Percentiles rank a stretch among this genome's conserved stretches.
phyloP scores from a whole-genome alignment of 2,329 filamentous ascomycete species.

The Diaporthe caulivora region DNA sequence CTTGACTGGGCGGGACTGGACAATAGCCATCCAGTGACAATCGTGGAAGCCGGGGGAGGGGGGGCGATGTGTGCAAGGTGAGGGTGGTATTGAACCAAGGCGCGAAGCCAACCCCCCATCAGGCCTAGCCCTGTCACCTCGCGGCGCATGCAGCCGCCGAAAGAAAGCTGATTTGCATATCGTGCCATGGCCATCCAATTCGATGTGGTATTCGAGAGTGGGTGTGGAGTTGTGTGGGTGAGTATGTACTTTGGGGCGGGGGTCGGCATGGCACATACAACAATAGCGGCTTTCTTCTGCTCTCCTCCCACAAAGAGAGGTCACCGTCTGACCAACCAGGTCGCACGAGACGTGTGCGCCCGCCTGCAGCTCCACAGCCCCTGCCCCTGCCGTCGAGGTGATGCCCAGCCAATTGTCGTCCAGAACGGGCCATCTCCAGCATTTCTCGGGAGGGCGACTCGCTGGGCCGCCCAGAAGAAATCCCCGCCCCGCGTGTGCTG shows the following conservation, averaged over 20 bases:
- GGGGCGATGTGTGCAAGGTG: not conserved
- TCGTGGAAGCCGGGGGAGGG: not conserved
- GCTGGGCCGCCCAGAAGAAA: slow-evolving; percentile 16
- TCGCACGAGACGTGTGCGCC: slow-evolving; percentile 12
- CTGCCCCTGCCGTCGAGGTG: slow-evolving; percentile 30
- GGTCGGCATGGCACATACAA: slow-evolving; percentile 23
- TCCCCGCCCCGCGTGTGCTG: not conserved
- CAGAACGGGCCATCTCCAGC: slow-evolving; percentile 2
- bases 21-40: slow-evolving; percentile 16
- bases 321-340: slow-evolving; percentile 13
- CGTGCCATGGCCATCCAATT: slow-evolving; percentile 27
- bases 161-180: not conserved
- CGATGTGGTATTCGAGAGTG: not conserved
- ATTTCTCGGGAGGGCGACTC: slow-evolving; percentile 34
- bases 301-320: not conserved
- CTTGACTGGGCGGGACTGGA: slow-evolving; percentile 8
- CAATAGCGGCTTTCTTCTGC: slow-evolving; percentile 30
- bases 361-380: slow-evolving; percentile 29
- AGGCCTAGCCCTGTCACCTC: slow-evolving; percentile 30
- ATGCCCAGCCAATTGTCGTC: slow-evolving; percentile 14
- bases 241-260: not conserved
- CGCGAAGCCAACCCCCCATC: too few relatives aligned
- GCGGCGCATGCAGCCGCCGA: slow-evolving; percentile 35
- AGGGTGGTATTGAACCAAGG: slow-evolving; percentile 10
- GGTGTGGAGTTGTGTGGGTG: not conserved